Conservation (phyloP, 768 basidiomycete genomes). For the Mycena chlorophos region DNA sequence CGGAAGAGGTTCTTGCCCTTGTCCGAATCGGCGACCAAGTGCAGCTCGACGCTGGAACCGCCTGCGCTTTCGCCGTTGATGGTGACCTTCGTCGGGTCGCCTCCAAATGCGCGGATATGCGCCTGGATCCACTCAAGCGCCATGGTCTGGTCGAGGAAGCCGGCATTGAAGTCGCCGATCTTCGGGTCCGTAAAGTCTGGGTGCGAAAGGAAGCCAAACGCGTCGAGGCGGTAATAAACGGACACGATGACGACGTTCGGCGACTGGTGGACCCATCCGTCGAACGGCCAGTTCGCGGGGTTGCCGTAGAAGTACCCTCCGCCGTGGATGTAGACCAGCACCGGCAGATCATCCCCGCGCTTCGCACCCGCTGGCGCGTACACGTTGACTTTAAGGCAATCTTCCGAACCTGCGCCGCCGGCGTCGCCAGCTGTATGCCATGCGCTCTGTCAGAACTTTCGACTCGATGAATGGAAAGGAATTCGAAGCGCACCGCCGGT, state of each 20-base stretch:
- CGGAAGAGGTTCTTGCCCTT: conserved; percentile 41
- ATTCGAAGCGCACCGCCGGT: conserved; percentile 39
- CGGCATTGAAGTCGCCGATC: conserved; percentile 52
- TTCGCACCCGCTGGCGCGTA: conserved; percentile 55
- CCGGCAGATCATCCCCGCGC: conserved; percentile 45
- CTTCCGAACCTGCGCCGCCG: conserved; percentile 66
- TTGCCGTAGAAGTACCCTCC: conserved; percentile 64
- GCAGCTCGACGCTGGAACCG: conserved; percentile 56
- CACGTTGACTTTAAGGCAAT: conserved; percentile 67
- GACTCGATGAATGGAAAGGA: background rate
- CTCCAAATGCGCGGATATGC: conserved; percentile 64
- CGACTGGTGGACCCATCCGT: conserved; percentile 62
- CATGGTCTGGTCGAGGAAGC: conserved; percentile 59
- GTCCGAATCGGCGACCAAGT: conserved; percentile 48
- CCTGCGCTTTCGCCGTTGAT: conserved; percentile 65
- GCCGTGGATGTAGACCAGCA: conserved; percentile 51
- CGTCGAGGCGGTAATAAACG: conserved; percentile 63
- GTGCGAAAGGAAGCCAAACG: conserved; percentile 60
- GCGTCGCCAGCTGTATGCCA: conserved; percentile 46
- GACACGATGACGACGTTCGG: conserved; percentile 65
- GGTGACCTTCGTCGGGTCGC: conserved; percentile 55
- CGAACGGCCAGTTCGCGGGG: conserved; percentile 65
- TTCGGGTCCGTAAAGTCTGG: conserved; percentile 44
- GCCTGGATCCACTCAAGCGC: conserved; percentile 65
- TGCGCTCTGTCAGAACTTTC: background rate